Evolutionary conservation across 768 basidiomycete genomes (phyloP).

Genomic region (Suillus occidentalis): DNA sequence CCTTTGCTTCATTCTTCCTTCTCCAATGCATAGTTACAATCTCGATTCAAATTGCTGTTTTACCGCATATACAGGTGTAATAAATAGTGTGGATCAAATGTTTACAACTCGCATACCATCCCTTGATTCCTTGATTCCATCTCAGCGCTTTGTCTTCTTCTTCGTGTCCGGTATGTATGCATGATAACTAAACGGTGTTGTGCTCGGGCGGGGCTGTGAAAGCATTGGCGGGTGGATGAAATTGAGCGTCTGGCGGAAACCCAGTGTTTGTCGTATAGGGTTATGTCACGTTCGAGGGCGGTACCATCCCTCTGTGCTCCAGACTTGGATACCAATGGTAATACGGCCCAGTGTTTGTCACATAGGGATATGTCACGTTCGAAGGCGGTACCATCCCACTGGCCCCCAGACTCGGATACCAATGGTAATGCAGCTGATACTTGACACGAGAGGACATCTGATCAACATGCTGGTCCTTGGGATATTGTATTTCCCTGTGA

Average conservation of each 20-base stretch:
- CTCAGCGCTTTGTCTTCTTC: neutral
- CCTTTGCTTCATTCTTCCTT: neutral
- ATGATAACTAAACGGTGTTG: neutral
- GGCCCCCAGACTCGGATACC: neutral
- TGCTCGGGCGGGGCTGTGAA: neutral
- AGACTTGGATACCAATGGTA: neutral
- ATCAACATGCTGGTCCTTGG: neutral
- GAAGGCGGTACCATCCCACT: neutral
- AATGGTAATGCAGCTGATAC: neutral
- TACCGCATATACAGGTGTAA: conserved; percentile 21
- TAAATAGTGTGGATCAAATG: conserved; percentile 18
- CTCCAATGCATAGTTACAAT: conserved; percentile 16
- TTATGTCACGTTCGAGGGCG: neutral
- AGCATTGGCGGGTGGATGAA: neutral
- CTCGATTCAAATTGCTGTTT: conserved; percentile 18
- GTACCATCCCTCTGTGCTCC: neutral
- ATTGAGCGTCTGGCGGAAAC: neutral
- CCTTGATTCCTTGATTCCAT: neutral
- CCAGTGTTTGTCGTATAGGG: neutral
- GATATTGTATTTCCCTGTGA: neutral
- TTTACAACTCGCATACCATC: conserved; percentile 21
- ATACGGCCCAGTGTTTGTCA: neutral
- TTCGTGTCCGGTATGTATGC: neutral
- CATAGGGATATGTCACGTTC: neutral
- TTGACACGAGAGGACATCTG: neutral